Conservation (phyloP, 2,329 filamentous ascomycete species). For the Lasiodiplodia citricola region DNA sequence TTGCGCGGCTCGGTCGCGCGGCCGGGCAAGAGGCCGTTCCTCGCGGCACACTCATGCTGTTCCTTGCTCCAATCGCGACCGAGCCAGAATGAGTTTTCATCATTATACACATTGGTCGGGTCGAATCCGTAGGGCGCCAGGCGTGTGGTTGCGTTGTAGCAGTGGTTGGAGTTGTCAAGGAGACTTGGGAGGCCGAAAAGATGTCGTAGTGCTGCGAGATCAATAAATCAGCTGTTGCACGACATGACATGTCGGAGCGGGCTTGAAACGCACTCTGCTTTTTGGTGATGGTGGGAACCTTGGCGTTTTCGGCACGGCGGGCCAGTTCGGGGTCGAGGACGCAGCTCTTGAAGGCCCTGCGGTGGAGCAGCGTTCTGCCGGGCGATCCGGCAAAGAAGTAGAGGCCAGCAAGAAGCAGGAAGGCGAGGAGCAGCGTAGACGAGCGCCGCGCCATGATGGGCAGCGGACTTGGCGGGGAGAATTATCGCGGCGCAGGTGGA, state of each 20-base stretch:
- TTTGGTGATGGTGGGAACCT: slow-evolving; percentile 12
- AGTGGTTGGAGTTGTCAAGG: slow-evolving; percentile 21
- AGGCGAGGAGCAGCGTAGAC: slow-evolving; percentile 4
- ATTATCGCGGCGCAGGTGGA: not conserved
- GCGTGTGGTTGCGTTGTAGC: slow-evolving; percentile 22
- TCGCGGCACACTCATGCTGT: slow-evolving; percentile 69
- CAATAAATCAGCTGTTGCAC: not conserved
- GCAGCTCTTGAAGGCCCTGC: slow-evolving; percentile 11
- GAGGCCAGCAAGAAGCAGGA: slow-evolving; percentile 12
- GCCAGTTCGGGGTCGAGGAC: slow-evolving; percentile 19
- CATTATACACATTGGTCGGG: not conserved
- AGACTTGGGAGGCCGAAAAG: slow-evolving; percentile 22
- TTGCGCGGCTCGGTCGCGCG: not conserved
- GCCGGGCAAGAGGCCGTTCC: slow-evolving; percentile 57
- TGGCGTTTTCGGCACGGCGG: slow-evolving; percentile 21
- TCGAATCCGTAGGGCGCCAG: slow-evolving; percentile 19
- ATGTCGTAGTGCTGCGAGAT: slow-evolving; percentile 10
- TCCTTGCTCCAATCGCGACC: slow-evolving; percentile 68
- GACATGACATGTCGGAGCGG: not conserved
- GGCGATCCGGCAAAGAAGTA: slow-evolving; percentile 14
- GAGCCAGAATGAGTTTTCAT: not conserved
- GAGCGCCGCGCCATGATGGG: slow-evolving; percentile 25
- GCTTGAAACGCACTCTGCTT: slow-evolving; percentile 17
- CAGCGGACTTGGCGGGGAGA: not conserved
- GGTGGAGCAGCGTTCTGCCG: slow-evolving; percentile 1